These are phyloP conservation scores for Coemansia sp. DNA, from an alignment of 192 early-diverging fungal genomes.

Conservation along the genomic window DNA sequence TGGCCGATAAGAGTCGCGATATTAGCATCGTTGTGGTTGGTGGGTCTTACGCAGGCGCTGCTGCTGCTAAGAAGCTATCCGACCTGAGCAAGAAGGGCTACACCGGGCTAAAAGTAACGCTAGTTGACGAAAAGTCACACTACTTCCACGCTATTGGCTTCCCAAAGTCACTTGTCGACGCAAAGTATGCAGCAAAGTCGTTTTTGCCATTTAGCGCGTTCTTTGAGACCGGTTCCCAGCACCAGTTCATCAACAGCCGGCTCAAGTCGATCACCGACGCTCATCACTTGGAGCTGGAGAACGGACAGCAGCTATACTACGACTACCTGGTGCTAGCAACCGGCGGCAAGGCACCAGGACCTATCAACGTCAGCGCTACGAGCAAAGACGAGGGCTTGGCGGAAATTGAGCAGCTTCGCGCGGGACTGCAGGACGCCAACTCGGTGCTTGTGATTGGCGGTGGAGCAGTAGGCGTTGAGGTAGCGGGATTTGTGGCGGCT, in stretches of 20 bases:
- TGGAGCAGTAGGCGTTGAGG: constrained; percentile 64
- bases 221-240: constrained; percentile 42
- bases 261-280: constrained; percentile 26
- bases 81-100: constrained; percentile 32
- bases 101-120: constrained; percentile 53
- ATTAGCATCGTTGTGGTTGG: constrained; percentile 58
- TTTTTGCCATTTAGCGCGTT: constrained; percentile 59
- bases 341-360: constrained; percentile 54
- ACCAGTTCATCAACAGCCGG: constrained; percentile 54
- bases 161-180: constrained; percentile 54
- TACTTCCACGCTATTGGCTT: constrained; percentile 61
- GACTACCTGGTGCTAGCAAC: constrained; percentile 64
- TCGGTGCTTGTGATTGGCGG: constrained; percentile 64
- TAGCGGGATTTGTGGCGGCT: constrained; percentile 60
- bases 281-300: constrained; percentile 48
- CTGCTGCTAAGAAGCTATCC: constrained; percentile 49
- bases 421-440: constrained; percentile 44
- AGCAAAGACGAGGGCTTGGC: constrained; percentile 46
- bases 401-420: constrained; percentile 39
- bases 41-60: constrained; percentile 59
- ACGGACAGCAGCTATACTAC: constrained; percentile 43
- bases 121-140: constrained; percentile 62
- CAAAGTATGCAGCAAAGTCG: constrained; percentile 52
- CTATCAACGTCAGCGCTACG: constrained; percentile 35
- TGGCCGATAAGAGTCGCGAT: constrained; percentile 38